Percentiles rank a stretch among this genome's conserved stretches.
Conservation (phyloP, 2,329 filamentous ascomycete genomes). For the Corynespora cassiicola region DNA sequence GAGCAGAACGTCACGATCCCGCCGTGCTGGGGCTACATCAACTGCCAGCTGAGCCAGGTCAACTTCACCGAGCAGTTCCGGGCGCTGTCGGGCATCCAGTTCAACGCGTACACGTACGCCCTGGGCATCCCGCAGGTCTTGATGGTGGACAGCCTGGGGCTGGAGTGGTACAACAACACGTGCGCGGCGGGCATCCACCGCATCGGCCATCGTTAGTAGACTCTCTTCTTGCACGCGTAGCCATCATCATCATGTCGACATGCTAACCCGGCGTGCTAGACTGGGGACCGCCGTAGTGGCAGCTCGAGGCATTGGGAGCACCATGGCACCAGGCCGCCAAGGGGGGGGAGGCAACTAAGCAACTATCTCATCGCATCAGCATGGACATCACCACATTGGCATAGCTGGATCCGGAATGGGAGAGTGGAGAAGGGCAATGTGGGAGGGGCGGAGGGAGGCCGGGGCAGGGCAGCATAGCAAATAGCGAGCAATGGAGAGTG, state of each 20-base stretch:
- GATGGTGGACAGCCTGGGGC: constrained; percentile 56
- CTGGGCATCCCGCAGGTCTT: constrained; percentile 48
- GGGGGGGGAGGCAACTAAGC: too few species aligned
- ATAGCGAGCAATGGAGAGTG: too few species aligned
- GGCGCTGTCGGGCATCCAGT: constrained; percentile 55
- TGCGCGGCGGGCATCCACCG: constrained; percentile 54
- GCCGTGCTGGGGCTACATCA: constrained; percentile 47
- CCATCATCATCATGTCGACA: constrained; percentile 2
- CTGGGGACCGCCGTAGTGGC: constrained; percentile 5
- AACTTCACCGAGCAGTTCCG: constrained; percentile 48
- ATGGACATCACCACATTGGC: too few species aligned
- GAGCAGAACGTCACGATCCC: constrained; percentile 50
- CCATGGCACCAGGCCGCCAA: too few species aligned
- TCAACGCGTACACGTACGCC: constrained; percentile 52
- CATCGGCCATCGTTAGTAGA: constrained; percentile 35
- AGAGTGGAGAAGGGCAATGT: too few species aligned
- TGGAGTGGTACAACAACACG: constrained; percentile 58
- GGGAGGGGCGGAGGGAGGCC: too few species aligned
- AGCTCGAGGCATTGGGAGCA: background rate
- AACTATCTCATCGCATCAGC: too few species aligned
- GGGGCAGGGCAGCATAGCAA: too few species aligned
- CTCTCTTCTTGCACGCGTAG: too few species aligned
- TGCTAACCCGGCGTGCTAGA: constrained; percentile 9
- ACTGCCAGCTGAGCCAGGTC: constrained; percentile 53
- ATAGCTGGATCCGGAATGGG: too few species aligned